Conservation (phyloP, 1,139 yeast species). For the Candida albicans region DNA sequence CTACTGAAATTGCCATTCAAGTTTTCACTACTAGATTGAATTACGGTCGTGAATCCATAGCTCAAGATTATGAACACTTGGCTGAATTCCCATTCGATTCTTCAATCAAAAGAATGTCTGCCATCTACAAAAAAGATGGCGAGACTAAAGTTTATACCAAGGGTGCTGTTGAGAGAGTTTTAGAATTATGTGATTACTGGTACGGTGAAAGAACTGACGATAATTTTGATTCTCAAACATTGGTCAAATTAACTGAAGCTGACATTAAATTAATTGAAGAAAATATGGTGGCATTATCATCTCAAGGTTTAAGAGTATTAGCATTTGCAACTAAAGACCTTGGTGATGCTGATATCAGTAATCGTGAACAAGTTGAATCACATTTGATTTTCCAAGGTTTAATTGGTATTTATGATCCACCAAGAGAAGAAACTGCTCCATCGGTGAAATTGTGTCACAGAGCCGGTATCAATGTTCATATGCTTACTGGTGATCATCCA, state of each 20-base stretch:
- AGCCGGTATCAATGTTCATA: constrained; percentile 81
- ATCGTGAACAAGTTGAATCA: constrained; percentile 56
- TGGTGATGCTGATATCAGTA: constrained; percentile 21
- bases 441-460: constrained; percentile 68
- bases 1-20: constrained; percentile 82
- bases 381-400: constrained; percentile 63
- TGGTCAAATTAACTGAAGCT: constrained; percentile 39
- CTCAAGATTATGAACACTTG: constrained; percentile 38
- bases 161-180: constrained; percentile 78
- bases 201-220: constrained; percentile 25
- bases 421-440: constrained; percentile 67
- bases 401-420: constrained; percentile 83
- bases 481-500: constrained; percentile 86
- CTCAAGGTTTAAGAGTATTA: constrained; percentile 71
- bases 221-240: constrained; percentile 17
- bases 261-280: constrained; percentile 46
- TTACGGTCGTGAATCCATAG: constrained; percentile 44
- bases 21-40: constrained; percentile 64
- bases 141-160: constrained; percentile 54
- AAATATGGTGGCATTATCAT: constrained; percentile 63
- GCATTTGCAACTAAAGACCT: constrained; percentile 58
- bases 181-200: constrained; percentile 61
- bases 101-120: constrained; percentile 71
- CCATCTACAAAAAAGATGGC: constrained; percentile 47
- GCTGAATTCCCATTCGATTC: constrained; percentile 81